These are phyloP conservation scores for Colletotrichum somersetense DNA, from an alignment of 2,329 filamentous ascomycete species.

Conservation along the genomic window DNA sequence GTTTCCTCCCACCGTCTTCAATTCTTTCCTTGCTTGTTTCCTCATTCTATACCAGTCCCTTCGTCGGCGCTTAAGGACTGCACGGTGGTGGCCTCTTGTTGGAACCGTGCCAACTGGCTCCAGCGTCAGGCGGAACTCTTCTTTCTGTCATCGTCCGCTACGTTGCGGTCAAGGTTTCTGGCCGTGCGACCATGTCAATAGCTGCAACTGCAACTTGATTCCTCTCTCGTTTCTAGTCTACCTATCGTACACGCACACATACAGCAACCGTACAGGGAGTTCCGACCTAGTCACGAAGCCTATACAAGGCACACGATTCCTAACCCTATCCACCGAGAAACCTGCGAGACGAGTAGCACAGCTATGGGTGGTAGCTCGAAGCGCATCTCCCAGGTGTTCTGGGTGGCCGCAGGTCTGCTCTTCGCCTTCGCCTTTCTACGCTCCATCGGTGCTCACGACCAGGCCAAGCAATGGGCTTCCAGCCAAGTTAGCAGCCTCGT, in stretches of 20 bases:
- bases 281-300: background rate
- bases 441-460: conserved; percentile 41
- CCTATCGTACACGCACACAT: background rate
- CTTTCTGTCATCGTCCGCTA: background rate
- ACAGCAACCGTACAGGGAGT: background rate
- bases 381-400: conserved; percentile 44
- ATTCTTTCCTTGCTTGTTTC: background rate
- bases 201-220: background rate
- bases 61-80: background rate
- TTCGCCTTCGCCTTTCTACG: conserved; percentile 46
- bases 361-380: conserved; percentile 7
- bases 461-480: conserved; percentile 46
- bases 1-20: background rate
- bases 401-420: conserved; percentile 44
- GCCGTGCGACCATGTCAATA: background rate
- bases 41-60: conserved; percentile 6
- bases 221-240: background rate
- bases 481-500: conserved; percentile 39
- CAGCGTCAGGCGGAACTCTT: background rate
- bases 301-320: too few relatives aligned
- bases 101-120: background rate
- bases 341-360: background rate
- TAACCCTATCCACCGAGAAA: background rate
- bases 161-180: background rate
- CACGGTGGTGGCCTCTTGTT: background rate